A percentile compares a stretch with the other conserved stretches of the same genome.
Conservation (phyloP, 768 basidiomycete genomes). For the Boletus reticulatus region DNA sequence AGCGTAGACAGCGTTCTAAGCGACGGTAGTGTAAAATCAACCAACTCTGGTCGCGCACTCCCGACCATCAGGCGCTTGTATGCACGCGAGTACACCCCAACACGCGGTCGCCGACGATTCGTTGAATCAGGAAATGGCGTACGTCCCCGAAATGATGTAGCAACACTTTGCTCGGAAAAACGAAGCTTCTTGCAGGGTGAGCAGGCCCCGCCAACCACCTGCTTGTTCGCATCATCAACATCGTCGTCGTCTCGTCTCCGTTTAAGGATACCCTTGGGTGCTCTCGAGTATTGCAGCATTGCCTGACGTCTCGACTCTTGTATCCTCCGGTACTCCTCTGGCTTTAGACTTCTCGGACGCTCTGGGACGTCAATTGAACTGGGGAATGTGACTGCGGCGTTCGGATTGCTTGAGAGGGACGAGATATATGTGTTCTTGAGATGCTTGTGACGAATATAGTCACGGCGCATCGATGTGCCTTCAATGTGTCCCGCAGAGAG, state of each 20-base stretch:
- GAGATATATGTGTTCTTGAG: conserved; percentile 31
- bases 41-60: conserved; percentile 15
- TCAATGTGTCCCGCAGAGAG: conserved; percentile 25
- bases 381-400: conserved; percentile 7
- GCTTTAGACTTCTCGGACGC: conserved; percentile 17
- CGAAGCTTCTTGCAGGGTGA: conserved; percentile 24
- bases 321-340: conserved; percentile 25
- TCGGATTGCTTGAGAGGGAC: conserved; percentile 17
- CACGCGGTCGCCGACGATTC: conserved; percentile 17
- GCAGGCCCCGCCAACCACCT: background rate
- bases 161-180: conserved; percentile 10
- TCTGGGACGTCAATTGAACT: conserved; percentile 16
- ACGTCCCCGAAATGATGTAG: conserved; percentile 10
- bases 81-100: conserved; percentile 8
- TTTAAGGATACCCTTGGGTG: conserved; percentile 30
- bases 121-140: conserved; percentile 11
- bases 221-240: conserved; percentile 1
- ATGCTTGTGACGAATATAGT: conserved; percentile 26
- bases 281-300: conserved; percentile 19
- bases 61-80: conserved; percentile 11
- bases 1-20: conserved; percentile 32
- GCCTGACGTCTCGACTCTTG: conserved; percentile 28
- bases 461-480: conserved; percentile 22
- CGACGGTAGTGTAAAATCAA: conserved; percentile 33
- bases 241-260: conserved; percentile 25